Percentiles rank a stretch among this genome's conserved stretches.
Evolutionary conservation across 768 basidiomycete species (phyloP).

Genomic region (Lepiota venenata): DNA sequence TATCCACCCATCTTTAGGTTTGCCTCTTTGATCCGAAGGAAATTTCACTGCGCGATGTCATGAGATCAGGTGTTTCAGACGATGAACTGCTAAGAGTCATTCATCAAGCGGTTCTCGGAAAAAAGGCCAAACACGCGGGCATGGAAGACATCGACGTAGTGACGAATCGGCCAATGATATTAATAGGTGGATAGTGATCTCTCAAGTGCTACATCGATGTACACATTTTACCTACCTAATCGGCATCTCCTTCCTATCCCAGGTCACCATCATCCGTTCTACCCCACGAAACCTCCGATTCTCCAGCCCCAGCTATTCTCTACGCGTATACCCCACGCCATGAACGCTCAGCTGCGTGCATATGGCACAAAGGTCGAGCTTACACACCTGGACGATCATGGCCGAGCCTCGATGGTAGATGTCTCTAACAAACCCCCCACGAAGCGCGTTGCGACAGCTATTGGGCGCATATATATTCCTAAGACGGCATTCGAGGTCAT

Average conservation of each 20-base stretch:
- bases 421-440: slow-evolving; percentile 61
- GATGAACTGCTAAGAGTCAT: slow-evolving; percentile 58
- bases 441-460: slow-evolving; percentile 69
- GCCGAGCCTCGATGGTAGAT: slow-evolving; percentile 83
- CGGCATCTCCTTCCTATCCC: not conserved
- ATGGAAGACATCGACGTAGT: slow-evolving; percentile 80
- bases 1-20: slow-evolving; percentile 46
- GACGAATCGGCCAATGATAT: slow-evolving; percentile 85
- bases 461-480: slow-evolving; percentile 69
- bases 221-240: slow-evolving; percentile 19
- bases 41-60: slow-evolving; percentile 73
- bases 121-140: slow-evolving; percentile 80
- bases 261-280: slow-evolving; percentile 2
- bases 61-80: slow-evolving; percentile 65
- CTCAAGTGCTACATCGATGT: slow-evolving; percentile 19
- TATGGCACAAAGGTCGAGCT: slow-evolving; percentile 33
- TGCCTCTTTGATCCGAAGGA: slow-evolving; percentile 86
- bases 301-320: not conserved
- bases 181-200: slow-evolving; percentile 83
- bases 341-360: slow-evolving; percentile 4
- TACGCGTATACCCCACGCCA: not conserved
- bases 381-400: slow-evolving; percentile 71
- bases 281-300: not conserved
- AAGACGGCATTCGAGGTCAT: slow-evolving; percentile 62
- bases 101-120: slow-evolving; percentile 59